These are phyloP conservation scores for Jacaranda copaia DNA, from an alignment of 257 asterid genomes.

Conservation along the genomic window DNA sequence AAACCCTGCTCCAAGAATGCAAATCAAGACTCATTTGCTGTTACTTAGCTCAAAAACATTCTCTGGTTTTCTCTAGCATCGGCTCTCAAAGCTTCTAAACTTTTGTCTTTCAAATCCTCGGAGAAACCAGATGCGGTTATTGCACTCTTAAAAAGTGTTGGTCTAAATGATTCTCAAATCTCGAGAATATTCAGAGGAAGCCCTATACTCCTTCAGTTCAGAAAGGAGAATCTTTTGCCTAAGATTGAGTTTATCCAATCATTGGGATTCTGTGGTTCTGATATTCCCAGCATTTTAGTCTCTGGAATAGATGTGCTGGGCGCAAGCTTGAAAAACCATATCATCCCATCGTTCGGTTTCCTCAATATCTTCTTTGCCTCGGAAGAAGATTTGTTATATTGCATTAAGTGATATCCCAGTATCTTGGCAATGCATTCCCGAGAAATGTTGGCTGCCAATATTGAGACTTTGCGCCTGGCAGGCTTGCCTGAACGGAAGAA, in stretches of 20 bases:
- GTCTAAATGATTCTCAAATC: neutral
- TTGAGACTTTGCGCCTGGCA: neutral
- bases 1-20: neutral
- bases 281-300: neutral
- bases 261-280: neutral
- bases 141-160: neutral
- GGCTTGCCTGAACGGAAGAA: neutral
- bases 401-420: neutral
- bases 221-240: neutral
- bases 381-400: neutral
- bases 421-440: neutral
- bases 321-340: neutral
- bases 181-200: neutral
- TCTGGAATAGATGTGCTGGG: neutral
- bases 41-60: neutral
- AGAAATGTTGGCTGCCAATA: neutral
- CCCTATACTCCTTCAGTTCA: neutral
- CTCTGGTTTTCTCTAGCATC: neutral
- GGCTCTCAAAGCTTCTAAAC: neutral
- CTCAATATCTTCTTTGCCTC: neutral
- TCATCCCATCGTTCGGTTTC: neutral
- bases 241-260: neutral
- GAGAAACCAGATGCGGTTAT: neutral
- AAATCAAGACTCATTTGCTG: neutral
- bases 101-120: neutral